These are phyloP conservation scores for Lotus japonicus DNA, from an alignment of 306 rosid genomes.

Conservation along the genomic window DNA sequence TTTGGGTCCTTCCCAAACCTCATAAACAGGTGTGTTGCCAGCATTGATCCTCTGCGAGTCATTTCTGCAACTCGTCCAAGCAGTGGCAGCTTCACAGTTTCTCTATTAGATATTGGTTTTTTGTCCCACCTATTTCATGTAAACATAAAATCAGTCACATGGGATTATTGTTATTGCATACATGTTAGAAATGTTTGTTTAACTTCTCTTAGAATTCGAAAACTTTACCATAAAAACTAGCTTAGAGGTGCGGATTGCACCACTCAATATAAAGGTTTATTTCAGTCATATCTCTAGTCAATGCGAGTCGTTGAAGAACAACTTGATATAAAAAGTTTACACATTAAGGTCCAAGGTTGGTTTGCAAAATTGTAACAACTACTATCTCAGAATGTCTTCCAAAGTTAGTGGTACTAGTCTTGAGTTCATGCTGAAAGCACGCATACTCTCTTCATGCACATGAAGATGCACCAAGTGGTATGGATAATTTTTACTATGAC, in stretches of 20 bases:
- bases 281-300: too few relatives aligned
- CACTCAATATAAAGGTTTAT: too few relatives aligned
- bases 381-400: not conserved
- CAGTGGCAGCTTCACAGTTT: slow-evolving; percentile 51
- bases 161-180: too few relatives aligned
- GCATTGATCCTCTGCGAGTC: slow-evolving; percentile 70
- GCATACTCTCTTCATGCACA: not conserved
- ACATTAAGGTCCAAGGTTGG: not conserved
- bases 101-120: slow-evolving; percentile 69
- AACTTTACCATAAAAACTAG: too few relatives aligned
- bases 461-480: not conserved
- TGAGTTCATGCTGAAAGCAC: not conserved
- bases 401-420: not conserved
- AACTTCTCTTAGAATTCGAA: too few relatives aligned
- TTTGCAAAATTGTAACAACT: not conserved
- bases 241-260: too few relatives aligned
- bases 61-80: slow-evolving; percentile 54
- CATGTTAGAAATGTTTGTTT: too few relatives aligned
- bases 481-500: not conserved
- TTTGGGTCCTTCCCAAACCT: slow-evolving; percentile 75
- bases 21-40: slow-evolving; percentile 70
- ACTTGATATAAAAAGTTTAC: too few relatives aligned
- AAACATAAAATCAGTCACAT: not conserved
- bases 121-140: slow-evolving; percentile 61
- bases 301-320: too few relatives aligned